These are phyloP conservation scores for Ceratocystiopsis brevicomis DNA, from an alignment of 2,329 filamentous ascomycete genomes.

Conservation along the genomic window DNA sequence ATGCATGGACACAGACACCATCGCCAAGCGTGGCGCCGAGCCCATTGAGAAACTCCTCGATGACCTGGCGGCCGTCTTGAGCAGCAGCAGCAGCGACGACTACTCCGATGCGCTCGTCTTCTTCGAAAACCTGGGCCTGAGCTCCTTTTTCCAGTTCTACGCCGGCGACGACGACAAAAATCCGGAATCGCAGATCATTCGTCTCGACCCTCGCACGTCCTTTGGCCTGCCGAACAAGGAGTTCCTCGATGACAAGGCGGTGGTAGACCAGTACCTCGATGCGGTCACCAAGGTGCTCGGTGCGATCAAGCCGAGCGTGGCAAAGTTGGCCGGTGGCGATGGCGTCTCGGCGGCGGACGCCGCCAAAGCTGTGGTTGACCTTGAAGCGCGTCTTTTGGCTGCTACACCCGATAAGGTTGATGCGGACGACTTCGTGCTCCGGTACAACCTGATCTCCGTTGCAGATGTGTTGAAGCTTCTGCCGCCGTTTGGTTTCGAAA, in stretches of 20 bases:
- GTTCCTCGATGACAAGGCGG: constrained; percentile 36
- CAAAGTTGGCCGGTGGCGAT: constrained; percentile 5
- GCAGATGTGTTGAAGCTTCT: constrained; percentile 33
- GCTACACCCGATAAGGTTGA: constrained; percentile 6
- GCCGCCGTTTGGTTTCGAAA: constrained; percentile 35
- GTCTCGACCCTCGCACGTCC: constrained; percentile 24
- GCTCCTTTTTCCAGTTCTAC: constrained; percentile 18
- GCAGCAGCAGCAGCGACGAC: constrained; percentile 4
- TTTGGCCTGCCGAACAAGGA: constrained; percentile 44
- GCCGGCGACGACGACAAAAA: constrained; percentile 25
- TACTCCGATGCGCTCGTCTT: constrained; percentile 27
- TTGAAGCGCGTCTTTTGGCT: constrained; percentile 7
- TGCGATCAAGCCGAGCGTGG: constrained; percentile 13
- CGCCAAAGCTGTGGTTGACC: constrained; percentile 11
- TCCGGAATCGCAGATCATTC: constrained; percentile 18
- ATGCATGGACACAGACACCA: constrained; percentile 42
- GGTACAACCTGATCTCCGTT: constrained; percentile 43
- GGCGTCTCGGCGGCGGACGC: constrained; percentile 10
- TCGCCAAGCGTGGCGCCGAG: constrained; percentile 33
- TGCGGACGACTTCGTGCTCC: constrained; percentile 7
- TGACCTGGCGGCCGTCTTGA: constrained; percentile 27
- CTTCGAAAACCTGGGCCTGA: constrained; percentile 26
- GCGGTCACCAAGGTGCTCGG: constrained; percentile 22
- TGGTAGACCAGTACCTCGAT: constrained; percentile 31
- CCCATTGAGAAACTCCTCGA: constrained; percentile 39